These are phyloP conservation scores for Ophiostoma pallidulum DNA, from an alignment of 2,329 filamentous ascomycete genomes.

Conservation along the genomic window DNA sequence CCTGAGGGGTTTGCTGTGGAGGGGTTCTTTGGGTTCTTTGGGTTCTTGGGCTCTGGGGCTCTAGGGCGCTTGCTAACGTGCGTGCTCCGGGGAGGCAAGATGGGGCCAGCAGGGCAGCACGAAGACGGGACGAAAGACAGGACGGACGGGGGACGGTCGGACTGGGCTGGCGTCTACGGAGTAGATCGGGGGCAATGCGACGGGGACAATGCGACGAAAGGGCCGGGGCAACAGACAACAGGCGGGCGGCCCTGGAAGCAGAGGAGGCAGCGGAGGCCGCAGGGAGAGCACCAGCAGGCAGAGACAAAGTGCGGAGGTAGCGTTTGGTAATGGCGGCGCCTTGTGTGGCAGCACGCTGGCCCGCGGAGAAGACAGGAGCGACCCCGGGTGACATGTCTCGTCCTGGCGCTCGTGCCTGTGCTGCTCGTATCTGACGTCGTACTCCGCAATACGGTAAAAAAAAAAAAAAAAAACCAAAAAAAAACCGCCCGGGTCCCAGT, in stretches of 20 bases:
- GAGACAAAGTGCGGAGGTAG: too few species aligned
- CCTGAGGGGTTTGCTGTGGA: slow-evolving; percentile 5
- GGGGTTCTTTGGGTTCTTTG: not conserved
- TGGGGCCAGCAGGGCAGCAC: not conserved
- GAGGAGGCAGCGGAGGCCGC: not conserved
- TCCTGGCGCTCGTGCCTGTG: too few species aligned
- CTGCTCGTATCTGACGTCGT: too few species aligned
- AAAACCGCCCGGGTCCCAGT: slow-evolving; percentile 1
- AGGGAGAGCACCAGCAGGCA: not conserved
- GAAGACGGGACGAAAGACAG: slow-evolving; percentile 1
- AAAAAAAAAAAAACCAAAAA: too few species aligned
- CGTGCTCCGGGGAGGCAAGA: not conserved
- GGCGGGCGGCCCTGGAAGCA: not conserved
- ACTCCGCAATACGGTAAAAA: too few species aligned
- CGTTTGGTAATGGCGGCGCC: slow-evolving; percentile 7
- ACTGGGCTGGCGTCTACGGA: too few species aligned
- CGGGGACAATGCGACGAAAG: too few species aligned
- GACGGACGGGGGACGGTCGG: not conserved
- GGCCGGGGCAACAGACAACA: not conserved
- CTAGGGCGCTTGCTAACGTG: slow-evolving; percentile 6
- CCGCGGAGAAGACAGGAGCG: not conserved
- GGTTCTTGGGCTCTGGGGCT: too few species aligned
- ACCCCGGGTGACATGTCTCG: slow-evolving; percentile 7
- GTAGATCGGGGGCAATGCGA: too few species aligned
- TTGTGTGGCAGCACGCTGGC: slow-evolving; percentile 6